These are phyloP conservation scores for Pythium rhizo-oryzae DNA, from an alignment of 352 stramenopile species.

Conservation along the genomic window DNA sequence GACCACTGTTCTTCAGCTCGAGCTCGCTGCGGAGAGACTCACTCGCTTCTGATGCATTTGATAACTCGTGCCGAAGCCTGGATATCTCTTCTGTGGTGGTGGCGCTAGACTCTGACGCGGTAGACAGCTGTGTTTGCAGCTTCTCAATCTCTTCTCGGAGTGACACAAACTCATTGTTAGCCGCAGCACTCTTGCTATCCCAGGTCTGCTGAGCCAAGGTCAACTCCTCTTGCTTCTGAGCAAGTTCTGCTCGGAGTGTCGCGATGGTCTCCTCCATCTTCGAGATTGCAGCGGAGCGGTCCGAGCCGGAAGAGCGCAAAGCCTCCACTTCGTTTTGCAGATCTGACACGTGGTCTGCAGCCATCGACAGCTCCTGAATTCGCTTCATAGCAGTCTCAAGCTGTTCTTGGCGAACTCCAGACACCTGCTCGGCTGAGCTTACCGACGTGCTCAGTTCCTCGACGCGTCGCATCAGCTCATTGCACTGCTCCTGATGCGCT, in stretches of 20 bases:
- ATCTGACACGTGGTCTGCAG: background rate
- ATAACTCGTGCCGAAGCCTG: conserved; percentile 12
- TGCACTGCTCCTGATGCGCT: conserved; percentile 4
- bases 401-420: background rate
- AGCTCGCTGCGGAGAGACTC: background rate
- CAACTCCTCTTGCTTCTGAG: conserved; percentile 6
- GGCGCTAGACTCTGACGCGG: background rate
- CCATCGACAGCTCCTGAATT: background rate
- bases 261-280: conserved; percentile 5
- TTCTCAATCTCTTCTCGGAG: conserved; percentile 1
- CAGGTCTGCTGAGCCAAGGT: background rate
- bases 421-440: background rate
- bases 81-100: background rate
- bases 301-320: background rate
- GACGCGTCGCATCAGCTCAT: background rate
- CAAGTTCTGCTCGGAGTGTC: background rate
- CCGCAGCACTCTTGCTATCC: background rate
- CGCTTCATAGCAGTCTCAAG: conserved; percentile 3
- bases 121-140: background rate
- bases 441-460: conserved; percentile 6
- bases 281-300: background rate
- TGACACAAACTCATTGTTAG: background rate
- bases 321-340: conserved; percentile 9
- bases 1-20: background rate
- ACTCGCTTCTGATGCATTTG: background rate